A percentile compares a stretch with the other conserved stretches of the same genome.
Evolutionary conservation across 2,329 filamentous ascomycete species (phyloP).

Genomic region (Acephala macrosclerotiorum): DNA sequence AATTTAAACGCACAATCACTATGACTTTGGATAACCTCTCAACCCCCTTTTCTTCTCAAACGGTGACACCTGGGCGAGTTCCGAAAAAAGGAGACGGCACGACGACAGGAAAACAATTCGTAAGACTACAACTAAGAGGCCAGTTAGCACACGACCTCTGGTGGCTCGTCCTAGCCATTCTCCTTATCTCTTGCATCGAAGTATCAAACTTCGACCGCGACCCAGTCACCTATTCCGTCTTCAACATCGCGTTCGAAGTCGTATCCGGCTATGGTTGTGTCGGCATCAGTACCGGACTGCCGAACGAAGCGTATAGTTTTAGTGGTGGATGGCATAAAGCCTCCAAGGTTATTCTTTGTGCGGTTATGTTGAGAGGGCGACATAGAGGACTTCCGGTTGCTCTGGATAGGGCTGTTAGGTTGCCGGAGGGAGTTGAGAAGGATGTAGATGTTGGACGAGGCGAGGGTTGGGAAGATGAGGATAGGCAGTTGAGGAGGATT

Average conservation of each 20-base stretch:
- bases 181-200: constrained; percentile 68
- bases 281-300: constrained; percentile 65
- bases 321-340: constrained; percentile 59
- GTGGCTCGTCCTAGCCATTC: constrained; percentile 67
- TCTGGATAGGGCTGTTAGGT: constrained; percentile 59
- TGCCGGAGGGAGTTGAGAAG: constrained; percentile 44
- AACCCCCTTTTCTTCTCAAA: constrained; percentile 12
- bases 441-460: constrained; percentile 14
- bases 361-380: constrained; percentile 63
- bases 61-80: neutral
- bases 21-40: constrained; percentile 5
- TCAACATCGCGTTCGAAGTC: constrained; percentile 67
- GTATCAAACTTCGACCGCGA: constrained; percentile 59
- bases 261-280: constrained; percentile 67
- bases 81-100: constrained; percentile 4
- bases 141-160: constrained; percentile 73
- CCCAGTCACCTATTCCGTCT: constrained; percentile 61
- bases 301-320: constrained; percentile 61
- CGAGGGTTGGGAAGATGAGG: constrained; percentile 17
- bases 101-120: constrained; percentile 31
- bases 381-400: constrained; percentile 64
- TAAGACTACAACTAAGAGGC: constrained; percentile 60
- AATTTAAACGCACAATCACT: constrained; percentile 24
- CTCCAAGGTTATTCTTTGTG: constrained; percentile 64
- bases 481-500: constrained; percentile 19